Base-by-base conservation (phyloP, 1,139 yeast species). In the Magnusiomyces paraingens region DNA sequence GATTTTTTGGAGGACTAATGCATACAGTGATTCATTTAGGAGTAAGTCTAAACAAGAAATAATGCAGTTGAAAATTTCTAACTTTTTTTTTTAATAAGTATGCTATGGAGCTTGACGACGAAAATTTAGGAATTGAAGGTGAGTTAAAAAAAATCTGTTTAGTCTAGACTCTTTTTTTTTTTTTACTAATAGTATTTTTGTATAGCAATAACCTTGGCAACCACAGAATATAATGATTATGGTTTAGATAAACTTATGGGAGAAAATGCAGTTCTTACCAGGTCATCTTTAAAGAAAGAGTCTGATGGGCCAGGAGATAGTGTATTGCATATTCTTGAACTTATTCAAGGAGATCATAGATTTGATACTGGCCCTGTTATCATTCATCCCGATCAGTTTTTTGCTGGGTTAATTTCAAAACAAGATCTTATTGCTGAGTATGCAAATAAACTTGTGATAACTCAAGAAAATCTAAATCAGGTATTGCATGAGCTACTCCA, bases 11-110 rank as follows among this genome's bases (percentile, higher is more conserved):
- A 6, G 70, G 70, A 0, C 48, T 65, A 49, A 53, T 61, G 5
- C 72, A 68, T 52, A 68, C 71, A 1, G 46, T 70, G 54, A 69
- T 69, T 48, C 72, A 68, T 49, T 52, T 68, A 39, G 71, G 69
- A 18, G 40, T 36, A 11, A 36, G 40, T 36, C 12, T 6, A 36
- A 14, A 14, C n/a, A 14, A 4, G 46, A 8, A 4, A 5, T 3
- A 4, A 20, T 3, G 14, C 5, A 12, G 4, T 8, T 42, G 4
- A 20, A 3, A 10, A n/a, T 15, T 3, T 3, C 14, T 20, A 20
- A 26, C 32, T 20, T 22, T 42, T 14, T 17, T 3, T 14, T 3
- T 42, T 3, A 21, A 14, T n/a, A 6, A 36, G 40, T 70, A 68
- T 50, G 72, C 72, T 1, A 57, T 61, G 35, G 72, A 70, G 49